Evolutionary conservation across 805 yeast species (phyloP).

Genomic region (Ogataea parapolymorpha): DNA sequence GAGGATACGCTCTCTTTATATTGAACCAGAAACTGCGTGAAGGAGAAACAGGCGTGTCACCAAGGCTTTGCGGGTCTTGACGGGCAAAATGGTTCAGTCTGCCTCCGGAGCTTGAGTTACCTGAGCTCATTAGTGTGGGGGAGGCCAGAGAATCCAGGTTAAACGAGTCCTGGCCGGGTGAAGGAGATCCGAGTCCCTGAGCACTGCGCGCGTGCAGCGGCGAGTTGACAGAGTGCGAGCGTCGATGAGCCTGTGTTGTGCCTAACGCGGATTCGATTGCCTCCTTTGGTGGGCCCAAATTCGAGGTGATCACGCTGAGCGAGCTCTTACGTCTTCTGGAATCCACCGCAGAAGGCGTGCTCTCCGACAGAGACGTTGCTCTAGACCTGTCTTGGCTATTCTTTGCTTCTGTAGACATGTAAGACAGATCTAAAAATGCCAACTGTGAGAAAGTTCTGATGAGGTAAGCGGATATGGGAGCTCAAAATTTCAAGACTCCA

Average conservation of each 20-base stretch:
- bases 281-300: slow-evolving; percentile 1
- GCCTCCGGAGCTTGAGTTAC: not conserved
- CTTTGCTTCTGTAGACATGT: not conserved
- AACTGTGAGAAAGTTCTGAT: slow-evolving; percentile 3
- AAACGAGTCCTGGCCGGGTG: too few species aligned
- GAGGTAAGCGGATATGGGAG: slow-evolving; percentile 4
- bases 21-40: slow-evolving; percentile 5
- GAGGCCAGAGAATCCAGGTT: not conserved
- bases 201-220: slow-evolving; percentile 4
- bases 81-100: not conserved
- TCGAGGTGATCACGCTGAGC: slow-evolving; percentile 6
- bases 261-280: slow-evolving; percentile 9
- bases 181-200: too few species aligned
- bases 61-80: not conserved
- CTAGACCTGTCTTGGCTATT: not conserved
- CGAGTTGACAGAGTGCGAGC: slow-evolving; percentile 15
- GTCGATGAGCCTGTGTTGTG: slow-evolving; percentile 11
- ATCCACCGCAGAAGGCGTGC: not conserved
- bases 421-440: slow-evolving; percentile 6
- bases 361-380: not conserved
- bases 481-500: too few species aligned
- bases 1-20: slow-evolving; percentile 24
- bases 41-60: not conserved
- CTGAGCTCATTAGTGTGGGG: slow-evolving; percentile 1
- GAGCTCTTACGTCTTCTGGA: slow-evolving; percentile 6